Base-by-base conservation (phyloP, 176 grass and related monocot genomes). In the Juncus effusus region DNA sequence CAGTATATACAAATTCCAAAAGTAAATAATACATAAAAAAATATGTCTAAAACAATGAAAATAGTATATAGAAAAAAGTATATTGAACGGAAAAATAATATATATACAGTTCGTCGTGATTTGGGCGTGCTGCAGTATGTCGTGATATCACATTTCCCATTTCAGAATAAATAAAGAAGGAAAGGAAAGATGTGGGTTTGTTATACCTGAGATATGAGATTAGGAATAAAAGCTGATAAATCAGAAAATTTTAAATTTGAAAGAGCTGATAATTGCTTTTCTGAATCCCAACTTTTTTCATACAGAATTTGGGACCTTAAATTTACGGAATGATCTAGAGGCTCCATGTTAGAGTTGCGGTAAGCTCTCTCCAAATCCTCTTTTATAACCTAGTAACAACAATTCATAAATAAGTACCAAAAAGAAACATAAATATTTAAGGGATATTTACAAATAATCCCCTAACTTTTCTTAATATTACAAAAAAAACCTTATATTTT, bases 281-380 rank as follows among this genome's bases (percentile, higher is more conserved):
- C 80, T 0, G 91, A 63, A 36, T 91, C 87, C 92, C 92, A 91
- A 75, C 82, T 91, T 54, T 68, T 67, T 84, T 89, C 60, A 39
- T 88, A 78, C 47, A 96, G 71, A 42, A 89, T 69, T 76, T 96
- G 88, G 74, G 88, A 56, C 66, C 88, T 91, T 79, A 88, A 77
- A 77, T 86, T 88, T 59, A 82, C 67, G 40, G 93, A 91, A 85
- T 96, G 93, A 67, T 65, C 87, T 65, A 88, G 78, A 75, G 93
- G 93, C 64, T 88, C 82, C 75, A 96, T 79, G 65, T 96, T 96
- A 2, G 63, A 79, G 75, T 96, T 96, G 83, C 70, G 91, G 79
- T 84, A 91, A 47, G 74, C 39, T 77, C 93, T 91, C 82, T 91
- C 88, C 82, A 91, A 74, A 58, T 96, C 88, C 68, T 96, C 93